These are phyloP conservation scores for Aspergillus hancockii DNA, from an alignment of 495 filamentous ascomycete genomes.

Conservation along the genomic window DNA sequence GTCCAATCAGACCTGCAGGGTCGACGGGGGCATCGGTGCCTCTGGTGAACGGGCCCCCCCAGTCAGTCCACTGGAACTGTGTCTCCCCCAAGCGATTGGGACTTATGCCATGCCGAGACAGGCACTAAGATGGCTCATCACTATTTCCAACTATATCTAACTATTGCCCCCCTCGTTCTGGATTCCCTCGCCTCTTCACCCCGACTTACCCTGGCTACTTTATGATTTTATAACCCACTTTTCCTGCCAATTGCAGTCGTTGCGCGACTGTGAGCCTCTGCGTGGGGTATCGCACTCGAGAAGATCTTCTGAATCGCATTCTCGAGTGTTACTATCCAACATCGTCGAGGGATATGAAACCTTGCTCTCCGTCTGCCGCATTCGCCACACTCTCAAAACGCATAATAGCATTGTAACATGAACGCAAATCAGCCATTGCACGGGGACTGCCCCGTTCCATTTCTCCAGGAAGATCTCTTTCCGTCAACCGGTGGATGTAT, in stretches of 20 bases:
- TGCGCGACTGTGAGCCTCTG: conserved; percentile 24
- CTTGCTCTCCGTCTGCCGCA: conserved; percentile 12
- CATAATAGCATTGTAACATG: conserved; percentile 24
- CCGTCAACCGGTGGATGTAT: conserved; percentile 65
- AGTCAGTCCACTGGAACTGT: conserved; percentile 10
- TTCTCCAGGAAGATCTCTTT: conserved; percentile 61
- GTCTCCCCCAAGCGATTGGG: conserved; percentile 9
- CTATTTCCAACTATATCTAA: conserved; percentile 23
- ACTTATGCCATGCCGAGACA: not conserved
- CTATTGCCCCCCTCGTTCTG: conserved; percentile 12
- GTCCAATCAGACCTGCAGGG: conserved; percentile 18
- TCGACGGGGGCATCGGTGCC: conserved; percentile 13
- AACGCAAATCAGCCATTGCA: conserved; percentile 20
- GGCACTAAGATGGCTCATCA: conserved; percentile 4
- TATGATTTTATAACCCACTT: not conserved
- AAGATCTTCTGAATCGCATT: not conserved
- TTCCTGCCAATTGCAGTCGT: conserved; percentile 16
- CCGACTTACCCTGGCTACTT: conserved; percentile 3
- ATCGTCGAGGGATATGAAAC: conserved; percentile 18
- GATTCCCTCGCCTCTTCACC: conserved; percentile 8
- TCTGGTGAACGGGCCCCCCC: conserved; percentile 22
- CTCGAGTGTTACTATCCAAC: not conserved
- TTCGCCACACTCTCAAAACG: not conserved
- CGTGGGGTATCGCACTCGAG: conserved; percentile 16
- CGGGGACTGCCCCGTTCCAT: conserved; percentile 64